Evolutionary conservation across 225 moss, liverwort and hornwort genomes (phyloP), one percentile per base, ranked within the genome.

Genomic region (Straminergon stramineum): DNA sequence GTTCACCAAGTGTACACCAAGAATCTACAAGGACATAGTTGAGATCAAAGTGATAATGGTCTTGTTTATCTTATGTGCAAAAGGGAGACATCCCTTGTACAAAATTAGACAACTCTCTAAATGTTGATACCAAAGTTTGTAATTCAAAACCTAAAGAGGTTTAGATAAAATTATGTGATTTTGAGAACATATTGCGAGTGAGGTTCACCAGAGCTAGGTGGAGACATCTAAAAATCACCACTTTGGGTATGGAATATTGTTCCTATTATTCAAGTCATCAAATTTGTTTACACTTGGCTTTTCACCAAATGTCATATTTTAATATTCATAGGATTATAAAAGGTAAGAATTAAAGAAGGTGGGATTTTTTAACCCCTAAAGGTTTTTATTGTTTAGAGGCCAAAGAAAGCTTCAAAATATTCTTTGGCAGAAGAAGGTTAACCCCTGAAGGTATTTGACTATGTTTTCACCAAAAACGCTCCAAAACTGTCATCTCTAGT

Each of bases 61-160:
- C 6, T 43, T 27, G 9, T 28, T 43, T 73, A 17, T 1, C 6
- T 43, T 43, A 11, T 43, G 10, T 27, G 3, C 27, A 73, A 26
- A 41, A 43, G 5, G 4, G 2, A 27, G 3, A 41, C 0, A 0
- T 41, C 9, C 15, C 0, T 26, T 41, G 9, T 0, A 0, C 2
- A 0, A 1, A 9, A 27, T 30, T 30, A 17, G 8, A 11, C 31
- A 75, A 75, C 18, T 32, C 2, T 31, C 32, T 1, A 31, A 32
- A 45, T 30, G 30, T 30, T 75, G 19, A 12, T 4, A 32, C 5
- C 1, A 51, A 75, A 2, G 19, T 32, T 18, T 31, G 19, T 31
- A 19, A 18, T 30, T 75, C 30, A 48, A 48, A 45, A 48, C 3
- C 48, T 75, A 19, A 19, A 48, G 7, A 31, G 1, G 2, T 30